phyloP scores from a whole-genome alignment of 164 flowering plant genomes.

The Saururus chinensis region DNA sequence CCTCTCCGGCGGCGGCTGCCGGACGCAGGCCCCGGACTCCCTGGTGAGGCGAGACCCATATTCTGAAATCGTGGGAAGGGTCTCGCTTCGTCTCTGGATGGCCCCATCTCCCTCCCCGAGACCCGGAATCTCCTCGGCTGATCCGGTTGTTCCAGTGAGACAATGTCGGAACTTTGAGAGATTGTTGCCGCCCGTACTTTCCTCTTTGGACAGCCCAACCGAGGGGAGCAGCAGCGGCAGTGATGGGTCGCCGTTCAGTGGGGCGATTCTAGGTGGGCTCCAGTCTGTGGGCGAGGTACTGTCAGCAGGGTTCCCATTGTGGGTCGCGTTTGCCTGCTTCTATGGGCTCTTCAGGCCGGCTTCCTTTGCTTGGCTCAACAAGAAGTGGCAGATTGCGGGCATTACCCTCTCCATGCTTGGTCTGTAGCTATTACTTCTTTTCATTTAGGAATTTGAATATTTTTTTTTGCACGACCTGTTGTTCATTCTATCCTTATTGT shows the following conservation, averaged over 20 bases:
- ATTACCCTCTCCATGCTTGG: slow-evolving; percentile 70
- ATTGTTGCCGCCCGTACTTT: background rate
- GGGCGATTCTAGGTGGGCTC: background rate
- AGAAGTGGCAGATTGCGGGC: slow-evolving; percentile 47
- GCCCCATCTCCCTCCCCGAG: too few species aligned
- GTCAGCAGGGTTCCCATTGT: slow-evolving; percentile 66
- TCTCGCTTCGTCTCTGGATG: too few species aligned
- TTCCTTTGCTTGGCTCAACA: slow-evolving; percentile 52
- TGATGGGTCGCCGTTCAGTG: background rate
- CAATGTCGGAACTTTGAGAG: background rate
- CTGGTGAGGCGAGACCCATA: too few species aligned
- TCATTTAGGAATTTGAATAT: background rate
- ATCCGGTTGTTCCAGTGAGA: too few species aligned
- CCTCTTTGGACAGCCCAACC: background rate
- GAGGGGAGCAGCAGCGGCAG: background rate
- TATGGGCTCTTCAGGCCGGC: slow-evolving; percentile 47
- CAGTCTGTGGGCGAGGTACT: slow-evolving; percentile 27
- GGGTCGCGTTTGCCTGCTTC: slow-evolving; percentile 74
- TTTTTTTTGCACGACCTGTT: background rate
- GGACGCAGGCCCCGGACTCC: too few species aligned
- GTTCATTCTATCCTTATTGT: background rate
- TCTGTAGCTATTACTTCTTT: background rate
- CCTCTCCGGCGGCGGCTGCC: too few species aligned
- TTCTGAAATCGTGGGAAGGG: too few species aligned
- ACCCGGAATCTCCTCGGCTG: too few species aligned